Base-by-base conservation (phyloP, 306 rosid genomes). In the Aeschynomene evenia region DNA sequence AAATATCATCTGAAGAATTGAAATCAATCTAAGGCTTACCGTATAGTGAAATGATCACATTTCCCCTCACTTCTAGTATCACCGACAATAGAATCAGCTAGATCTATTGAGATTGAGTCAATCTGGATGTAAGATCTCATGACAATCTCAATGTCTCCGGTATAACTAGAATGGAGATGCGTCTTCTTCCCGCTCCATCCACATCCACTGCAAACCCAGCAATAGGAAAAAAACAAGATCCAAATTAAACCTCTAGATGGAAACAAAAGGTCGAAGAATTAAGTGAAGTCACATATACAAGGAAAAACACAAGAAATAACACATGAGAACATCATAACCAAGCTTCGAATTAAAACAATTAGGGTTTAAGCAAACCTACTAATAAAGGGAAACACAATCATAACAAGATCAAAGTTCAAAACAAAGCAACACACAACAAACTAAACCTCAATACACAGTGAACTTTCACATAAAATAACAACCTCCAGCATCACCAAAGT, bases 41-140 rank as follows among this genome's bases (percentile, higher is more conserved):
- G 96, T 57, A 94, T 91, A 1, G 96, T 85, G 77, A 94, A 94
- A 79, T 91, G 96, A 52, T 88, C 95, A 73, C 97, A 90, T 76
- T 84, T 87, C 31, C 74, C 88, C 14, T 59, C 84, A 81, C 79
- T 72, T 53, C 74, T 78, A 85, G 18, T 45, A 45, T 87, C 83
- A 56, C 54, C 84, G n/a, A n/a, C n/a, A 69, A 61, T 63, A 19
- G 84, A 70, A 69, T 81, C 74, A 29, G 77, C 63, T 56, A 95
- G 96, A 80, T 95, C 97, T 54, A 95, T 89, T 28, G 84, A 85
- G 83, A 95, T 85, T 4, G 99, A 87, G 39, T 91, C 89, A 77
- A 91, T 86, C 81, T 89, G 82, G 69, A 89, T 77, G 56, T 77
- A 81, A 0, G 97, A 85, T 50, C 88, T 88, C 70, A 85, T 77